These are phyloP conservation scores for Neurospora discreta DNA, from an alignment of 495 filamentous ascomycete species.

Conservation along the genomic window DNA sequence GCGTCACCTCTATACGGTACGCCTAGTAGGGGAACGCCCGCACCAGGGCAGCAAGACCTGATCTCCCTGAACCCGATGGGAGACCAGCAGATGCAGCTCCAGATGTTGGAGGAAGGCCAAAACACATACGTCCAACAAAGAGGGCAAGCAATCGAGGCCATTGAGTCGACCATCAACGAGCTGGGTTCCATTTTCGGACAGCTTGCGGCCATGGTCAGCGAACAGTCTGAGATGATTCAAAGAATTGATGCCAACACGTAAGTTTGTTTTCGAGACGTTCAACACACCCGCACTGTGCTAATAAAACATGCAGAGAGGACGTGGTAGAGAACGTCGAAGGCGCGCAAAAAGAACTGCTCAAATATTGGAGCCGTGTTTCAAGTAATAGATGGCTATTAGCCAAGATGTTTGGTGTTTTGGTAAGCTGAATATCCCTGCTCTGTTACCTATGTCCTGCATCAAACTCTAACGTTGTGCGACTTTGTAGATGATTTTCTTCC, in stretches of 20 bases:
- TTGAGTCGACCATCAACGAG: constrained; percentile 90
- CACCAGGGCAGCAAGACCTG: constrained; percentile 50
- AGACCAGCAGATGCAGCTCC: constrained; percentile 77
- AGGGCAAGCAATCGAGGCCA: constrained; percentile 92
- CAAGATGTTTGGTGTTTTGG: constrained; percentile 92
- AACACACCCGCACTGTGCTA: background rate
- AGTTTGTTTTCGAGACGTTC: background rate
- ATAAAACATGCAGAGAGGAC: constrained; percentile 49
- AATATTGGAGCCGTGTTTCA: constrained; percentile 90
- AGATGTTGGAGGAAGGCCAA: constrained; percentile 87
- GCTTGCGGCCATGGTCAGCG: constrained; percentile 92
- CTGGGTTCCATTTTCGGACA: constrained; percentile 94
- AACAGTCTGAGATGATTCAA: constrained; percentile 91
- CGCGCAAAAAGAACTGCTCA: constrained; percentile 85
- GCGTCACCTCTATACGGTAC: constrained; percentile 81
- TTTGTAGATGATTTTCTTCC: constrained; percentile 22
- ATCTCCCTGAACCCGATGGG: constrained; percentile 75
- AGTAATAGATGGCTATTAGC: constrained; percentile 94
- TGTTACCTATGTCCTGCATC: background rate
- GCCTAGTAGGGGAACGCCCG: constrained; percentile 49
- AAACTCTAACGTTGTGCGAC: background rate
- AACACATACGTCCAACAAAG: constrained; percentile 89
- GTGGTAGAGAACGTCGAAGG: constrained; percentile 94
- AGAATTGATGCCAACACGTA: constrained; percentile 85
- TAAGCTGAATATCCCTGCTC: constrained; percentile 28